Evolutionary conservation across 164 flowering plant species (phyloP), one percentile per base, ranked within the genome.

Genomic region (Magnolia changhungtana): DNA sequence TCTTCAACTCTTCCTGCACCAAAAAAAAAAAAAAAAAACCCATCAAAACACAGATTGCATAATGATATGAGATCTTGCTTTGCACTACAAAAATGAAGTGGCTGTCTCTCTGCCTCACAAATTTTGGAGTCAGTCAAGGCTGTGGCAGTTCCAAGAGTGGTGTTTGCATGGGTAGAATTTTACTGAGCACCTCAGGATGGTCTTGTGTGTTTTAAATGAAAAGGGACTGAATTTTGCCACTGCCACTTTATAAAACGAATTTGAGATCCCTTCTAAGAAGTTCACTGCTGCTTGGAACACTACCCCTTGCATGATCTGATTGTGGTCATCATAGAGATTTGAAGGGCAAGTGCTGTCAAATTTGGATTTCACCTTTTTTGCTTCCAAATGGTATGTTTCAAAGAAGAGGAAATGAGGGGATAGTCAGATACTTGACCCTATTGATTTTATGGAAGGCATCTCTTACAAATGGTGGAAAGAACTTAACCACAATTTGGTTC

Each of bases 1-100:
- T 91, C 82, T 90, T 93, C 74, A 93, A 87, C 82, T 91, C 98
- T 76, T 91, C 98, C 98, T 93, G 82, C 67, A 79, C 19, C 71
- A 0, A 58, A 72, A 19, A 79, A 24, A 55, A 71, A 58, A 31
- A 8, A 16, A 55, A 16, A 55, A 13, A 55, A 10, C 0, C 13
- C 61, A 55, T 55, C 61, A 4, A 37, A 37, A 37, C 45, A 5
- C 7, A 37, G 45, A 37, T 37, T 37, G 45, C 45, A 37, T 3
- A 37, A 37, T 37, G 45, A 55, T 37, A 37, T 11, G 61, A 55
- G 18, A 55, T 55, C 13, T 16, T 55, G 61, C 18, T 55, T 55
- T 11, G 18, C 16, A 10, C 61, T 16, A 55, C 61, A 55, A 55
- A 37, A 16, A 16, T 55, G 18, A 55, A 11, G 16, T 55, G 61